phyloP scores from a whole-genome alignment of 2,329 filamentous ascomycete genomes.

The Blumeria graminis region DNA sequence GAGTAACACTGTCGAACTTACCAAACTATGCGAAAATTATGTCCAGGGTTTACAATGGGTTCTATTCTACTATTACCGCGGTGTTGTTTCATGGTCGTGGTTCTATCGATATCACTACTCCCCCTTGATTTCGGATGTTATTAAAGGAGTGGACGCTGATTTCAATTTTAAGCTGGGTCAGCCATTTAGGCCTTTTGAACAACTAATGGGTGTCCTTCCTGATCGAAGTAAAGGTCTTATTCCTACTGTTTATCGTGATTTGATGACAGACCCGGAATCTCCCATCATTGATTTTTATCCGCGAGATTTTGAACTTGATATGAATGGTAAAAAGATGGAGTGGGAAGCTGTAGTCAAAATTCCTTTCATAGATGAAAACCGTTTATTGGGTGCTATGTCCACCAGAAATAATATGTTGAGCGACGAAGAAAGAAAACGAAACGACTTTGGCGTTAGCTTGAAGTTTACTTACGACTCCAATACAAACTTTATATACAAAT shows the following conservation, averaged over 20 bases:
- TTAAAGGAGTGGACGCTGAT: conserved; percentile 64
- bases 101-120: conserved; percentile 94
- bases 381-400: conserved; percentile 65
- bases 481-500: conserved; percentile 62
- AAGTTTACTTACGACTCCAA: conserved; percentile 76
- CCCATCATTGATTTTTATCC: conserved; percentile 98
- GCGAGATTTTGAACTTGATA: conserved; percentile 86
- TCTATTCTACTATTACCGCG: conserved; percentile 89
- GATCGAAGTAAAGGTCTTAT: conserved; percentile 96
- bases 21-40: conserved; percentile 76
- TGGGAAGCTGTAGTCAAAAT: conserved; percentile 99
- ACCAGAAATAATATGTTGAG: conserved; percentile 59
- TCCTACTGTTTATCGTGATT: conserved; percentile 58
- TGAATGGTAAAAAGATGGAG: conserved; percentile 99
- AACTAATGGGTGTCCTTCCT: conserved; percentile 93
- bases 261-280: conserved; percentile 79
- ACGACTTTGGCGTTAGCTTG: conserved; percentile 73
- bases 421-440: conserved; percentile 55
- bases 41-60: conserved; percentile 97
- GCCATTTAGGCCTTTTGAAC: conserved; percentile 84
- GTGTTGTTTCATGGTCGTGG: conserved; percentile 97
- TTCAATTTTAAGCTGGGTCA: conserved; percentile 85
- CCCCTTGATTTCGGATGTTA: conserved; percentile 86
- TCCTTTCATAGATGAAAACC: conserved; percentile 85
- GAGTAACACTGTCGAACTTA: conserved; percentile 58